Evolutionary conservation across 352 stramenopile genomes (phyloP).

Genomic region (Phytopythium chamaehyphon): DNA sequence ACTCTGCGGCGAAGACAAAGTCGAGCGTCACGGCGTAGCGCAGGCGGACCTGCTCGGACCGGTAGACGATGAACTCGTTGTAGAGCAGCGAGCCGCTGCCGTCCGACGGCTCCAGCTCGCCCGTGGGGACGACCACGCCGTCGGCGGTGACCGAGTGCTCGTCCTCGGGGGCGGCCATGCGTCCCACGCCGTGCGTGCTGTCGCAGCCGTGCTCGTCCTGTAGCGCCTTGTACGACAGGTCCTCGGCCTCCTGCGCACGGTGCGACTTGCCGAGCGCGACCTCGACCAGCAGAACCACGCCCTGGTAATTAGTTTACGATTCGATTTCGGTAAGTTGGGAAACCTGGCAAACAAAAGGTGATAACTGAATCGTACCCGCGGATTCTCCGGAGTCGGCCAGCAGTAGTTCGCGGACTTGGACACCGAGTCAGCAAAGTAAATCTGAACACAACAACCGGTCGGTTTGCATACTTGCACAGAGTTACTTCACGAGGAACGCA

Average conservation of each 20-base stretch:
- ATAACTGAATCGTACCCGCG: slow-evolving; percentile 30
- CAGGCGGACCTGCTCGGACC: slow-evolving; percentile 58
- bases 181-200: slow-evolving; percentile 47
- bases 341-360: too few species aligned
- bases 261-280: slow-evolving; percentile 54
- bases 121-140: slow-evolving; percentile 53
- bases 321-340: too few species aligned
- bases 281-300: slow-evolving; percentile 59
- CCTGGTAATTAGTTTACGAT: slow-evolving; percentile 12
- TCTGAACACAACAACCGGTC: slow-evolving; percentile 17
- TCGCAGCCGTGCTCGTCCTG: slow-evolving; percentile 33
- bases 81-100: slow-evolving; percentile 53
- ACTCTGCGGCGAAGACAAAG: slow-evolving; percentile 49
- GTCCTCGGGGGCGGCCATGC: slow-evolving; percentile 47
- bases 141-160: slow-evolving; percentile 37
- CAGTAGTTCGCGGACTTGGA: slow-evolving; percentile 86
- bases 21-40: slow-evolving; percentile 56
- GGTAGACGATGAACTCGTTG: slow-evolving; percentile 79
- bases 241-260: slow-evolving; percentile 42
- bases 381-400: slow-evolving; percentile 56
- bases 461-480: background rate
- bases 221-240: slow-evolving; percentile 45
- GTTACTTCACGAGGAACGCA: slow-evolving; percentile 21
- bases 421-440: slow-evolving; percentile 85
- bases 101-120: slow-evolving; percentile 47